Base-by-base conservation (phyloP, 345 rosid species). In the Chamaenerion angustifolium region DNA sequence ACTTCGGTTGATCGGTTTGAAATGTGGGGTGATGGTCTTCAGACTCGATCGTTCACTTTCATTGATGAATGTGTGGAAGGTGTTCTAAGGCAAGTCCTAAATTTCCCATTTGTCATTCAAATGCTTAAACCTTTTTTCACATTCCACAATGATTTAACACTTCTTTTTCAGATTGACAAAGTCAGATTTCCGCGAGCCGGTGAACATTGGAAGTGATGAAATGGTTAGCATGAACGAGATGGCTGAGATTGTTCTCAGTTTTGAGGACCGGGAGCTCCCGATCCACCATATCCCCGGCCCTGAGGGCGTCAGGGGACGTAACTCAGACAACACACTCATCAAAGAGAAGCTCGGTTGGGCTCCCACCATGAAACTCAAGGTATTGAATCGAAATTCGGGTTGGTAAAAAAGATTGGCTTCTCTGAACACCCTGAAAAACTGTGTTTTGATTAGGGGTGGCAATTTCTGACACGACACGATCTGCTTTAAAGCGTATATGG, bases 11-110 rank as follows among this genome's bases (percentile, higher is more conserved):
- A 87, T 66, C 84, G 71, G 75, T 92, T 92, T 15, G 98, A 92
- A 85, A 87, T 92, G 95, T 92, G 98, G 98, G 98, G 98, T 61
- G 98, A 92, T 48, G 98, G 98, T 44, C 83, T 76, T 57, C 98
- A 92, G 42, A 92, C 96, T 51, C 87, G 96, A 51, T 92, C 96
- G 10, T 92, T 92, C 65, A 92, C 98, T 64, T 92, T 92, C 75
- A 92, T 88, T 15, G 98, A 92, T 67, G 98, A 92, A 64, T 92
- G 98, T 3, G 95, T 92, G 13, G 98, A 92, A 71, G 96, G 98
- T 64, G 96, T 92, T 8, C 94, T 87, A 51, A 78, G 98, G 96
- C 84, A 55, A 67, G 19, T 35, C 45, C 14, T 14, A n/a, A 2
- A 31, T 31, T 21, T 21, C 25, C 2, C 25, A 21, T 21, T 31